Evolutionary conservation across 140 eudicot species (phyloP), one percentile per base, ranked within the genome.

Genomic region (Cichorium intybus): DNA sequence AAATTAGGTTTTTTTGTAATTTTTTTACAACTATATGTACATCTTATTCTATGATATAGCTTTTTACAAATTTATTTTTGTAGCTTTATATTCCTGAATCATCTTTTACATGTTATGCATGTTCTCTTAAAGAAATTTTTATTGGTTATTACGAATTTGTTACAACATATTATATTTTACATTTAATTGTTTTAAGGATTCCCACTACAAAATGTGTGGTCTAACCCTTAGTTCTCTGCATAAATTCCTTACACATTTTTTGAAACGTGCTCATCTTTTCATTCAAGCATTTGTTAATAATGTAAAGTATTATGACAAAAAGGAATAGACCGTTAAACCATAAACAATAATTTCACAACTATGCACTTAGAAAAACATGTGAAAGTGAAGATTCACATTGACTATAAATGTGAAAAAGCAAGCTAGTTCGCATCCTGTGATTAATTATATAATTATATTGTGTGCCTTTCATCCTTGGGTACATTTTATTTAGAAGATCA

Each of bases 391-490:
- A 27, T 29, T 16, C 16, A 2, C 4, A 56, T 29, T 56, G 62
- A 56, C 62, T 56, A 5, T 3, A 8, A 56, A 56, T 56, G 62
- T 56, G 62, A 56, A 56, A 56, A 56, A 16, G 46, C 24, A 39
- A 29, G 7, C 29, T 28, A 11, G 20, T 26, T 56, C 29, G 62
- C 45, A 28, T 56, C 62, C 5, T 6, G 29, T 56, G n/a, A 17
- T 29, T 56, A 28, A 28, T 55, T 41, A 41, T 31, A 31, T 31
- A 31, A 31, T 31, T 3, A 3, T 31, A 31, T 10, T 41, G 48
- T 41, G 48, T 41, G 17, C 16, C 17, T 41, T 41, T 47, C 10
- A 16, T 47, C 52, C 4, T 16, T 39, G 11, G 16, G 6, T 47
- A 16, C 22, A 47, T 56, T 55, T 35, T 27, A 15, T 26, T 55